Base-by-base conservation (phyloP, 495 filamentous ascomycete genomes). In the Elasticomyces elasticus region DNA sequence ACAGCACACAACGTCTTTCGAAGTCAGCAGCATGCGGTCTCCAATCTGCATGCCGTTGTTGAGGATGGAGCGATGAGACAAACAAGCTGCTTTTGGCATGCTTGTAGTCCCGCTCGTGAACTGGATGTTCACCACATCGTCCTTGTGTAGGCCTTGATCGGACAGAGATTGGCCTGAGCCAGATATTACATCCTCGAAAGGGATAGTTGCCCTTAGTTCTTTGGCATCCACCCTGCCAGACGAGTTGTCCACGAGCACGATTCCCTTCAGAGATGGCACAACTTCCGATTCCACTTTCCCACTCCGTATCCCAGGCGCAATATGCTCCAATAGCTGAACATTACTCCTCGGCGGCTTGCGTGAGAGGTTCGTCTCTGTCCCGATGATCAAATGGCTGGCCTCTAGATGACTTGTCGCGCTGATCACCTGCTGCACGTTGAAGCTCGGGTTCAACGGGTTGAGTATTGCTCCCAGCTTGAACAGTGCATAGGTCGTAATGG, bases 51-150 rank as follows among this genome's bases (percentile, higher is more conserved):
- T 76, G 28, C 89, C 89, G 65, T 95, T 95, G 66, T 98, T 98
- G 37, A 98, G 73, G 56, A 98, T 95, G 11, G 77, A 81, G 7
- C 73, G 76, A 68, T 98, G 92, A 5, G 78, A 83, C 3, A 98
- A 76, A 69, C 88, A 94, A 0, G 91, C 89, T 0, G 92, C 92
- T 72, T 98, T 98, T 1, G 92, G 92, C 64, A 77, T 72, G 0
- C 82, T 83, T 0, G 91, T 98, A 6, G 91, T 98, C 25, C 91
- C 92, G 6, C 86, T 91, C 7, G 92, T 98, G 69, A 96, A 98
- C 64, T 98, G 92, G 59, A 98, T 95, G 65, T 96, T 96, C 41
- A 94, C 81, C 2, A 86, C 80, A 15, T 98, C 92, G 53, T 80
- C 63, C 0, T 79, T 72, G 12, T 73, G 69, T 17, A 96, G 74